A percentile compares a stretch with the other conserved stretches of the same genome.
Conservation (phyloP, 306 rosid genomes). For the Acacia crassicarpa region DNA sequence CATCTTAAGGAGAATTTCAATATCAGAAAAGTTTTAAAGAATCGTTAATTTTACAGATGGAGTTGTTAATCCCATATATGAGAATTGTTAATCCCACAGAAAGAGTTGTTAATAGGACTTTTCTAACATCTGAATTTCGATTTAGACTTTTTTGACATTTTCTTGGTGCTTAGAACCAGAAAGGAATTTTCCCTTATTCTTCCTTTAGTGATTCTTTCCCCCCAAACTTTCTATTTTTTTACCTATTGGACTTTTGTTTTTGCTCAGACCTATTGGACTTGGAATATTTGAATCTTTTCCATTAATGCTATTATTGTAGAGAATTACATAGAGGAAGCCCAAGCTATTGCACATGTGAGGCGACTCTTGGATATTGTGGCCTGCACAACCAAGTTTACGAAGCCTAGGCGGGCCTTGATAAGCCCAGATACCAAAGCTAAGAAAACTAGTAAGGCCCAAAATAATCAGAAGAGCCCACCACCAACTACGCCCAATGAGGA, state of each 20-base stretch:
- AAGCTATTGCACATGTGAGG: conserved; percentile 72
- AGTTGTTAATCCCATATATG: too few species aligned
- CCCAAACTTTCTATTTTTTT: background rate
- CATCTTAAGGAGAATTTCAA: too few species aligned
- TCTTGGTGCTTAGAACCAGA: too few species aligned
- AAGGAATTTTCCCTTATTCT: too few species aligned
- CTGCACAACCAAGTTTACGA: conserved; percentile 71
- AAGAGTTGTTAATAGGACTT: too few species aligned
- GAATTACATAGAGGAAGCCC: conserved; percentile 60
- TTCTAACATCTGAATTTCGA: too few species aligned
- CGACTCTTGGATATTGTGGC: conserved; percentile 77
- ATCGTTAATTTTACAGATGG: too few species aligned
- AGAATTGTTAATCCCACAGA: too few species aligned
- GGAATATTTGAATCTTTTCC: background rate
- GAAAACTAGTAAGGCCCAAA: conserved; percentile 55
- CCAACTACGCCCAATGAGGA: conserved; percentile 50
- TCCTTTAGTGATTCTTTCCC: too few species aligned
- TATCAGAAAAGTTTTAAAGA: too few species aligned
- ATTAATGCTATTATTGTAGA: conserved; percentile 37
- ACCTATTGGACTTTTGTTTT: background rate
- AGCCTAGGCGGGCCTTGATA: conserved; percentile 53
- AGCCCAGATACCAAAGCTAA: conserved; percentile 66
- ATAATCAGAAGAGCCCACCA: conserved; percentile 45
- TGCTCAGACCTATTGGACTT: background rate
- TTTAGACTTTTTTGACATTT: too few species aligned